Evolutionary conservation across 2,329 filamentous ascomycete species (phyloP), one percentile per base, ranked within the genome.

Genomic region (Fusarium sp.): DNA sequence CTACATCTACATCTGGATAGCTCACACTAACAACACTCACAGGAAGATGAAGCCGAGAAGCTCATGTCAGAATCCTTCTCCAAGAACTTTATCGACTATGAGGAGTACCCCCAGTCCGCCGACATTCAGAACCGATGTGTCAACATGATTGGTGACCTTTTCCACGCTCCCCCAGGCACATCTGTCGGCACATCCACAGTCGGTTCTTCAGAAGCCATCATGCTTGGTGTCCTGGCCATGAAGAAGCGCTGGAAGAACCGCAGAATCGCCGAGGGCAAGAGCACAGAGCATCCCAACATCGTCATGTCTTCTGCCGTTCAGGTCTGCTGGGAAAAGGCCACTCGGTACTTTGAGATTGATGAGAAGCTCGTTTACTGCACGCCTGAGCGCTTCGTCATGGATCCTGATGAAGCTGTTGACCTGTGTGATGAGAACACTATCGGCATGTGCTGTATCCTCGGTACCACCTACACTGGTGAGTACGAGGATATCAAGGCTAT

Each of bases 291-390:
- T 46, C 95, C 95, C 60, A 98, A 98, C 81, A 90, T 98, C 67
- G 83, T 98, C 84, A 97, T 98, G 95, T 96, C 92, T 74, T 93
- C 92, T 25, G 94, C 95, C 31, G 95, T 97, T 2, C 95, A 98
- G 82, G 95, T 97, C 40, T 97, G 93, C 85, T 97, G 94, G 94
- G 93, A 97, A 80, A 97, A 97, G 84, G 90, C 91, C 0, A 89
- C 91, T 4, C 86, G 93, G 56, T 97, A 96, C 83, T 96, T 97
- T 74, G 95, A 98, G 75, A 87, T 97, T 42, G 95, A 97, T 73
- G 94, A 97, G 84, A 93, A 92, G 81, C 93, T 87, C 8, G 87
- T 90, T 31, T 89, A 87, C 79, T 90, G 88, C 79, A 86, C 86
- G 0, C 80, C 81, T 2, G 85, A 89, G 0, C 83, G 89, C 66